phyloP scores from a whole-genome alignment of 2,329 filamentous ascomycete species.

The Dothidotthia symphoricarpi region DNA sequence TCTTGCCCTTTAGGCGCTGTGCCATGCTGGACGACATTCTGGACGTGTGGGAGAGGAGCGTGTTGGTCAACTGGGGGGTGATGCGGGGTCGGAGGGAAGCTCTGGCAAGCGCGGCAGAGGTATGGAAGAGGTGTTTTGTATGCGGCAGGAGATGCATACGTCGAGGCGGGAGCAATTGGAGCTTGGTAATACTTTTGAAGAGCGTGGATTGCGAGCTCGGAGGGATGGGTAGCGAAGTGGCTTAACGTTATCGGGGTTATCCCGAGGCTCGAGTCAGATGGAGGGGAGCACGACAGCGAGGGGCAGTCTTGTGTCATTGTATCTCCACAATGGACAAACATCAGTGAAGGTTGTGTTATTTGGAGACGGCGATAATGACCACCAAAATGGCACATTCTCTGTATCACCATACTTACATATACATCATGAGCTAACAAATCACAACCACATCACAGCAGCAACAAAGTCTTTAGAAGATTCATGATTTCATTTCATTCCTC shows the following conservation, averaged over 20 bases:
- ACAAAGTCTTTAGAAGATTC: neutral
- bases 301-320: constrained; percentile 7
- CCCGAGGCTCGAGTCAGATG: constrained; percentile 20
- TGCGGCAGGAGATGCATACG: constrained; percentile 22
- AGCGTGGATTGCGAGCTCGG: constrained; percentile 2
- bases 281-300: constrained; percentile 16
- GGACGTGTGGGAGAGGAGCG: constrained; percentile 26
- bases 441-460: constrained; percentile 4
- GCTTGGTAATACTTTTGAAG: neutral
- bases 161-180: constrained; percentile 6
- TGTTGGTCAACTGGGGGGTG: constrained; percentile 8
- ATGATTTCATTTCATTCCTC: neutral
- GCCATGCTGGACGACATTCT: constrained; percentile 70
- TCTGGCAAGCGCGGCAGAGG: constrained; percentile 14
- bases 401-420: no score
- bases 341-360: no score
- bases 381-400: no score
- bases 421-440: no score
- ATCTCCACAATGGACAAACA: no score
- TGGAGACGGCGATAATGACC: no score
- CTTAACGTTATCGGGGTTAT: constrained; percentile 7
- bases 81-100: constrained; percentile 13
- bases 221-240: neutral
- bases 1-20: constrained; percentile 90
- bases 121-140: constrained; percentile 13